Evolutionary conservation across 805 yeast genomes (phyloP).

Genomic region (Cyberlindnera lachancei): DNA sequence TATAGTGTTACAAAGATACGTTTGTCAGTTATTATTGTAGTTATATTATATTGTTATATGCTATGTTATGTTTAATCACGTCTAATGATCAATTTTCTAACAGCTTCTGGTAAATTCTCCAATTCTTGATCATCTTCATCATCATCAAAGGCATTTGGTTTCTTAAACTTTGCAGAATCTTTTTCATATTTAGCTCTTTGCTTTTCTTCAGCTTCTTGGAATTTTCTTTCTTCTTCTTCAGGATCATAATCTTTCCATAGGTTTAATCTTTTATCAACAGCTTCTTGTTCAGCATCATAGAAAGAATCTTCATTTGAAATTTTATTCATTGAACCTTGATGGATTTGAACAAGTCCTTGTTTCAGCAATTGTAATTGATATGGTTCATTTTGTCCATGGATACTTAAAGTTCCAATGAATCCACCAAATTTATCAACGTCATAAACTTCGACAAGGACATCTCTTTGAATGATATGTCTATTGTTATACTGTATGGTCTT

Average conservation of each 20-base stretch:
- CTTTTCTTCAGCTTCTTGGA: slow-evolving; percentile 17
- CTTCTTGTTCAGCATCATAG: slow-evolving; percentile 53
- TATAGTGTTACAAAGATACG: background rate
- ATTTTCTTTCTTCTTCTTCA: slow-evolving; percentile 28
- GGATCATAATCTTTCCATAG: slow-evolving; percentile 60
- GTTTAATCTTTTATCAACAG: slow-evolving; percentile 49
- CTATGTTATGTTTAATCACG: too few species aligned
- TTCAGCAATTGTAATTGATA: slow-evolving; percentile 50
- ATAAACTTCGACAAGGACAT: slow-evolving; percentile 60
- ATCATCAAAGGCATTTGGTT: slow-evolving; percentile 19
- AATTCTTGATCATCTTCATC: slow-evolving; percentile 22
- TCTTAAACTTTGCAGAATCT: slow-evolving; percentile 15
- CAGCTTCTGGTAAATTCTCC: slow-evolving; percentile 21
- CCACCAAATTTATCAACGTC: slow-evolving; percentile 74
- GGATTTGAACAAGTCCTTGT: slow-evolving; percentile 58
- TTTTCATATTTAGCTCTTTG: slow-evolving; percentile 20
- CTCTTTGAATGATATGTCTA: slow-evolving; percentile 59
- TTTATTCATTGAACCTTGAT: slow-evolving; percentile 54
- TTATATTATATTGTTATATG: too few species aligned
- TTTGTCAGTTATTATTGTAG: too few species aligned
- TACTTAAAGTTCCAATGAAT: slow-evolving; percentile 63
- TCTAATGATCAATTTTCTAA: slow-evolving; percentile 19
- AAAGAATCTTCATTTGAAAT: slow-evolving; percentile 50
- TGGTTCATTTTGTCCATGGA: slow-evolving; percentile 44
- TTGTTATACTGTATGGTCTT: slow-evolving; percentile 48